Conservation (phyloP, 257 asterid species). For the Linaria vulgaris region DNA sequence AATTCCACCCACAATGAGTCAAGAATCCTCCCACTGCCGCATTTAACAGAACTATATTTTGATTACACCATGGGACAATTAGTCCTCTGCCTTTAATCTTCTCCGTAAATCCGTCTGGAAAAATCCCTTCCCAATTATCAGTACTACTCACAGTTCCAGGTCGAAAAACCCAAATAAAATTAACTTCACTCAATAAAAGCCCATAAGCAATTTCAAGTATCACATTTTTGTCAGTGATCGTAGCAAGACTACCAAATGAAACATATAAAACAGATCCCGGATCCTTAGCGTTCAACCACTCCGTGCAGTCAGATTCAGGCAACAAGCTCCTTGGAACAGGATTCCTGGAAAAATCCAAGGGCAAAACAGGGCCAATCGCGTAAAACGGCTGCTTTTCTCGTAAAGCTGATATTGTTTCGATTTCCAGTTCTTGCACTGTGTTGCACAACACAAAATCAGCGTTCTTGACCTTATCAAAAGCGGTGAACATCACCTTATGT, state of each 20-base stretch:
- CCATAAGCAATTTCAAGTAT: slow-evolving; percentile 49
- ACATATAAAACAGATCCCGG: slow-evolving; percentile 52
- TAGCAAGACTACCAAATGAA: slow-evolving; percentile 56
- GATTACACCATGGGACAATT: slow-evolving; percentile 48
- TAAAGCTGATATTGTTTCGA: slow-evolving; percentile 39
- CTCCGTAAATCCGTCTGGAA: slow-evolving; percentile 28
- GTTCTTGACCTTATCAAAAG: slow-evolving; percentile 39
- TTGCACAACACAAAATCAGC: slow-evolving; percentile 63
- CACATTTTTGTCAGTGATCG: slow-evolving; percentile 23
- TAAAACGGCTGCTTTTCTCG: slow-evolving; percentile 38
- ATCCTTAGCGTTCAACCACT: slow-evolving; percentile 50
- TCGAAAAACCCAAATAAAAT: slow-evolving; percentile 67
- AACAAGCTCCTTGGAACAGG: slow-evolving; percentile 36
- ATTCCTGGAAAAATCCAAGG: not conserved
- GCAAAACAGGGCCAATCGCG: slow-evolving; percentile 58
- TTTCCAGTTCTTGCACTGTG: slow-evolving; percentile 61
- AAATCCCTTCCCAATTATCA: not conserved
- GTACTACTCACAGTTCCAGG: slow-evolving; percentile 34
- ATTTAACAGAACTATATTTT: slow-evolving; percentile 28
- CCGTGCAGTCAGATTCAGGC: slow-evolving; percentile 43
- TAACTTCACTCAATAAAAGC: slow-evolving; percentile 42
- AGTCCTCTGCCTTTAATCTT: slow-evolving; percentile 32
- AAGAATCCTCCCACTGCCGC: slow-evolving; percentile 44
- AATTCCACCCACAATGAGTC: slow-evolving; percentile 63
- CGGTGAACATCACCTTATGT: slow-evolving; percentile 39